These are phyloP conservation scores for Colletotrichum scovillei DNA, from an alignment of 2,329 filamentous ascomycete species.

Conservation along the genomic window DNA sequence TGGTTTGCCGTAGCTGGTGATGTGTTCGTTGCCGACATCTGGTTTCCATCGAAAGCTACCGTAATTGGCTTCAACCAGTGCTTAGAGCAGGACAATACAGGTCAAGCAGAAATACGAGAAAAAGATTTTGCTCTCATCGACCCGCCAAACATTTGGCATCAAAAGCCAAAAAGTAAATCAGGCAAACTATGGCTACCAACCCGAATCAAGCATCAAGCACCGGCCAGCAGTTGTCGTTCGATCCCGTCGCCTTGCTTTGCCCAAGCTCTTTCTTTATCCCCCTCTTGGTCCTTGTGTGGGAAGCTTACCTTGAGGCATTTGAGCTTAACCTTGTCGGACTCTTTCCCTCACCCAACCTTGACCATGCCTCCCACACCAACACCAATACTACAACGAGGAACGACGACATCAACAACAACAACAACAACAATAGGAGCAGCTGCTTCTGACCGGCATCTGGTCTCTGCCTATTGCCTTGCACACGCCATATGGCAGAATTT, in stretches of 20 bases:
- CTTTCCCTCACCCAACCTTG: neutral
- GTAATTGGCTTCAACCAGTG: neutral
- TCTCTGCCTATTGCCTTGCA: neutral
- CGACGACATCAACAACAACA: neutral
- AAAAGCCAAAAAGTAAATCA: neutral
- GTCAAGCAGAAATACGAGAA: neutral
- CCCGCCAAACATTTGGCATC: neutral
- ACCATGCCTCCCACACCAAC: neutral
- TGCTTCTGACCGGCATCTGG: neutral
- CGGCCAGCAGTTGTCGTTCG: slow-evolving; percentile 20
- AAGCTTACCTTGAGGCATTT: neutral
- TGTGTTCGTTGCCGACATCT: neutral
- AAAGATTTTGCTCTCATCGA: neutral
- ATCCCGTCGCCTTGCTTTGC: neutral
- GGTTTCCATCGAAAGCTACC: neutral
- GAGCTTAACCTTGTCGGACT: slow-evolving; percentile 12
- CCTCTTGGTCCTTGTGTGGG: neutral
- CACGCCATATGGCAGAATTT: neutral
- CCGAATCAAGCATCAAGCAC: slow-evolving; percentile 12
- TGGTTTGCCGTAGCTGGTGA: neutral
- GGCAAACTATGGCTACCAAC: neutral
- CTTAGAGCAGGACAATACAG: neutral
- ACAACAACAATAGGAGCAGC: neutral
- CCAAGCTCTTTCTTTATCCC: neutral
- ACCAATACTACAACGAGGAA: neutral